phyloP scores from a whole-genome alignment of 176 grass and related monocot species.

The Pharus latifolius region DNA sequence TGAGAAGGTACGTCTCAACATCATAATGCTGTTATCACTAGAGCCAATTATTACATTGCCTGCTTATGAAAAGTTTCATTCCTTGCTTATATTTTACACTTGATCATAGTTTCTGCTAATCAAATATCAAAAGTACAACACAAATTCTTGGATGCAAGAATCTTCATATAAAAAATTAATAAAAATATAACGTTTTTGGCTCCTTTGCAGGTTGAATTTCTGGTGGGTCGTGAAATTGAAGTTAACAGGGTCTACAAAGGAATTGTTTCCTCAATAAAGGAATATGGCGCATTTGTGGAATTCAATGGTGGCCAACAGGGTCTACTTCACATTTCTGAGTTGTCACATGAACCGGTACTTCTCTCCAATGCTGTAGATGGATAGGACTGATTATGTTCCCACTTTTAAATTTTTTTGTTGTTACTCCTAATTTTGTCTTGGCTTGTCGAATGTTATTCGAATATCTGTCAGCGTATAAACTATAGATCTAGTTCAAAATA shows the following conservation, averaged over 20 bases:
- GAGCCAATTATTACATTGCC: neutral
- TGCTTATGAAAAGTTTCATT: neutral
- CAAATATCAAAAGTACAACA: neutral
- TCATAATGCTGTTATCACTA: neutral
- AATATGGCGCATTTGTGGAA: constrained; percentile 96
- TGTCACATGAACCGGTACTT: constrained; percentile 86
- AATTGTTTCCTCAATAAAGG: constrained; percentile 76
- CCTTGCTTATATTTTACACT: neutral
- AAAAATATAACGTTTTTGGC: neutral
- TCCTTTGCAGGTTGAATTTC: constrained; percentile 63
- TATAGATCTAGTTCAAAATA: neutral
- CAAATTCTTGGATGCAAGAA: neutral
- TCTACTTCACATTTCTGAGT: constrained; percentile 95
- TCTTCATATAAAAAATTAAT: neutral
- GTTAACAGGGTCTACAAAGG: constrained; percentile 76
- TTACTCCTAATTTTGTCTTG: neutral
- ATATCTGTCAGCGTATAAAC: neutral
- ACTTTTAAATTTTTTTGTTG: neutral
- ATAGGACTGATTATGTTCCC: neutral
- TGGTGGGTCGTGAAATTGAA: constrained; percentile 87
- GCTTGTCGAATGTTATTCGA: neutral
- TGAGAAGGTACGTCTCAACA: constrained; percentile 58
- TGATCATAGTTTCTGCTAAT: neutral
- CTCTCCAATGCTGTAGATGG: constrained; percentile 11
- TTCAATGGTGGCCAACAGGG: constrained; percentile 97